Base-by-base conservation (phyloP, 1,139 yeast genomes). In the Pichia sp. region DNA sequence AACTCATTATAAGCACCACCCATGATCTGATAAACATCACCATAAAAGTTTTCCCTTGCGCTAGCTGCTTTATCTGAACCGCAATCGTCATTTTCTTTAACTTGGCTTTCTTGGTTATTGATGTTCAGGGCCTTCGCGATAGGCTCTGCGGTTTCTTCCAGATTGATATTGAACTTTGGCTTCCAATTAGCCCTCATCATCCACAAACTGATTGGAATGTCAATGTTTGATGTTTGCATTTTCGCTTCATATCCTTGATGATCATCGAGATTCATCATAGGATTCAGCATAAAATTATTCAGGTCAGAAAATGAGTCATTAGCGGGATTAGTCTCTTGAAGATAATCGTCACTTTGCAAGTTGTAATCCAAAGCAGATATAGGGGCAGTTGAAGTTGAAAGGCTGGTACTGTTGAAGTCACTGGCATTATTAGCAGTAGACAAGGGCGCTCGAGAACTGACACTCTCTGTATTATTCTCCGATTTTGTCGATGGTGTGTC, bases 111-210 rank as follows among this genome's bases (percentile, higher is more conserved):
- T 36, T 13, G 23, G 22, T 16, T 12, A n/a, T 36, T 22, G 10
- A 12, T 22, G n/a, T 2, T 12, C 9, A 22, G 34, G 19, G 22
- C 12, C 37, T 21, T 21, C 5, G 22, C 34, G 8, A 13, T n/a
- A 43, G 31, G 39, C 3, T 44, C 39, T 23, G 36, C 16, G 10
- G 36, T 31, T 7, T 31, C 36, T n/a, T 31, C 36, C 16, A 31
- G 13, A 31, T 46, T 40, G 7, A 57, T 16, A 28, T 50, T 46
- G 44, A 61, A 61, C 18, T 57, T 58, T 7, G 65, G 65, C 39
- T 55, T 58, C 65, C 65, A 62, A 26, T 58, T 54, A 4, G 58
- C 56, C 44, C 56, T 56, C 61, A 61, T 58, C 52, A 59, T 53
- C 62, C 62, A 58, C 30, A 61, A 40, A 49, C 62, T 56, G 10